Base-by-base conservation (phyloP, 768 basidiomycete species). In the Mycena albidolilacea region DNA sequence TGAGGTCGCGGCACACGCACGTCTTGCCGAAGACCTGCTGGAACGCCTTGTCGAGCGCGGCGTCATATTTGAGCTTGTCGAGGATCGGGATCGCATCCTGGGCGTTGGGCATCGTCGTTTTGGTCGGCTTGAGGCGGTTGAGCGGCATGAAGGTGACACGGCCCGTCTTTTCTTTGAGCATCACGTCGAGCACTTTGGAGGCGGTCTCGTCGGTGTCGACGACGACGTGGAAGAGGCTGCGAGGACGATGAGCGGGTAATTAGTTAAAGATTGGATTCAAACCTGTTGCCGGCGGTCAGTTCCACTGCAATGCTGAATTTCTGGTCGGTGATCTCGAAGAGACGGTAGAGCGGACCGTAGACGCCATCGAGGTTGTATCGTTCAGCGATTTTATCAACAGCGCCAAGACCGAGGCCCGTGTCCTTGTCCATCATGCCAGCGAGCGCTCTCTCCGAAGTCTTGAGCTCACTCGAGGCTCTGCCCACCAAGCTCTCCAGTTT, bases 391-490 rank as follows among this genome's bases (percentile, higher is more conserved):
- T 87, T 90, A 73, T 96, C 93, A 3, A 98, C 93, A 15, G 97
- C 93, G 21, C 91, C 89, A 11, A 99, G 87, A 48, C 97, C 98
- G 70, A 90, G 88, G 2, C 94, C 95, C 0, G 97, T 99, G 79
- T 98, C 97, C 96, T 97, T 96, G 81, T 99, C 98, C 95, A 99
- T 97, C 92, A 97, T 98, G 17, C 92, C 87, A 6, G 93, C 91
- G 41, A 99, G 84, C 14, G 82, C 84, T 66, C 97, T 86, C 82
- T 99, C 96, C 0, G 95, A 92, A 2, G 88, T 88, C 78, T 93
- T 89, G 76, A 97, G 84, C 80, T 98, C 95, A 69, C 95, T 93
- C 14, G 86, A 86, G 2, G 95, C 96, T 65, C 95, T 90, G 43
- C 87, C 87, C 2, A 95, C 91, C 17, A 93, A 86, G 69, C 92